phyloP scores from a whole-genome alignment of 495 filamentous ascomycete species.

The Tuber microsphaerosporum region DNA sequence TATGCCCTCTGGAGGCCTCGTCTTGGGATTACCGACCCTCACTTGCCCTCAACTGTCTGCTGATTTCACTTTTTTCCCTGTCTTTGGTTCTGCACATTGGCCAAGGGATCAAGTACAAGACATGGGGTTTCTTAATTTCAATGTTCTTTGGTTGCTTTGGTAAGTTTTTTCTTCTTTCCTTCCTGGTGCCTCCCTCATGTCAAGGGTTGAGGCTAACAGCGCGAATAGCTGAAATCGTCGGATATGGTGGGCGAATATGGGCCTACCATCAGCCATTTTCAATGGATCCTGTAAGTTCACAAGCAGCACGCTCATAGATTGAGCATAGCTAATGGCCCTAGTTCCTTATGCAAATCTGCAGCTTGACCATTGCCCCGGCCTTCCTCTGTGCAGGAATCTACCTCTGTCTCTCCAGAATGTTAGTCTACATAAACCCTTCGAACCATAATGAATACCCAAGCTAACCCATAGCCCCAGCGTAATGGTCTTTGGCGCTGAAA shows the following conservation, averaged over 20 bases:
- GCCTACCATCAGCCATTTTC: constrained; percentile 43
- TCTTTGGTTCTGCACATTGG: constrained; percentile 41
- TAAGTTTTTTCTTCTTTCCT: constrained; percentile 7
- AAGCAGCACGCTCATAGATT: not conserved
- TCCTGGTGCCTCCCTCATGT: not conserved
- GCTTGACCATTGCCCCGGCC: constrained; percentile 59
- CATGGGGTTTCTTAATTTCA: constrained; percentile 45
- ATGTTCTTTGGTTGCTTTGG: constrained; percentile 42
- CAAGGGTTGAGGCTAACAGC: not conserved
- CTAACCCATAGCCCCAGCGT: constrained; percentile 42
- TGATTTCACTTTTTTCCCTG: constrained; percentile 43
- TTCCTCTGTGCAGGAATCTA: constrained; percentile 61
- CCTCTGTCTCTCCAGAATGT: constrained; percentile 55
- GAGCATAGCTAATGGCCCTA: constrained; percentile 3
- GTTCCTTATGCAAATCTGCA: constrained; percentile 54
- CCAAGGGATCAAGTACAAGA: constrained; percentile 44
- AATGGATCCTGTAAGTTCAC: constrained; percentile 23
- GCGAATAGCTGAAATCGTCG: constrained; percentile 43
- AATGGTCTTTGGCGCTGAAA: constrained; percentile 53
- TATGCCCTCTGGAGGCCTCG: constrained; percentile 29
- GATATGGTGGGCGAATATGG: constrained; percentile 46
- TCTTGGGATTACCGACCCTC: constrained; percentile 44
- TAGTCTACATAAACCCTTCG: not conserved
- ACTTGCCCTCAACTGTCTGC: constrained; percentile 43
- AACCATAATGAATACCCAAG: not conserved